Evolutionary conservation across 371 early-diverging fungal genomes (phyloP), one percentile per base, ranked within the genome.

Genomic region (Saksenaea oblongispora): DNA sequence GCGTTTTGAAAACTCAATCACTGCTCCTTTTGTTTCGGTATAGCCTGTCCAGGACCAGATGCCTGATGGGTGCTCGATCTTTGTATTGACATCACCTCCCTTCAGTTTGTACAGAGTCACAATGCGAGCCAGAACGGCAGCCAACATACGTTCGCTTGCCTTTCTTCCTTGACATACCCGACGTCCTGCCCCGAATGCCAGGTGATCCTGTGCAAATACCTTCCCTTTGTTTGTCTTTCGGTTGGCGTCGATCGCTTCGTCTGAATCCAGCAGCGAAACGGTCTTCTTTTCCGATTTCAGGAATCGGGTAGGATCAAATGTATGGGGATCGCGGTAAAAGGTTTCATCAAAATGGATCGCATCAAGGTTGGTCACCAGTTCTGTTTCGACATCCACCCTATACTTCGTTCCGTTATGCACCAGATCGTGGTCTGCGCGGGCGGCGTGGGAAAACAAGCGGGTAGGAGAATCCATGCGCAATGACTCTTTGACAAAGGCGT

Each of bases 361-460:
- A 57, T 79, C 66, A 9, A 79, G 42, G 18, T 82, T 82, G 13
- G 73, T 67, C 1, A 79, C 56, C 7, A 79, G 18, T 7, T 67
- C 63, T 0, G 69, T 61, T 1, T 63, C 68, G 1, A 59, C 58
- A 42, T 82, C 79, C 1, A 82, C 60, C 15, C 80, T 73, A 28
- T 76, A 78, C 1, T 14, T 28, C 1, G 31, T 22, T 9, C 41
- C 69, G 18, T 67, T 27, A 2, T 39, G 26, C 4, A 64, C 59
- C 2, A 78, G 44, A 9, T 77, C 73, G 27, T 78, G 71, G 54
- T 79, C 78, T 9, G 62, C 60, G 31, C 78, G 76, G 4, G 78
- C 51, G 2, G 71, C 66, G 37, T 79, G 79, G 14, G 73, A 39
- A 17, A 68, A 64, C 26, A 75, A 5, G 2, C 31, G 61, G 8